phyloP scores from a whole-genome alignment of 2,329 filamentous ascomycete genomes.

The Aspergillus eucalypticola region DNA sequence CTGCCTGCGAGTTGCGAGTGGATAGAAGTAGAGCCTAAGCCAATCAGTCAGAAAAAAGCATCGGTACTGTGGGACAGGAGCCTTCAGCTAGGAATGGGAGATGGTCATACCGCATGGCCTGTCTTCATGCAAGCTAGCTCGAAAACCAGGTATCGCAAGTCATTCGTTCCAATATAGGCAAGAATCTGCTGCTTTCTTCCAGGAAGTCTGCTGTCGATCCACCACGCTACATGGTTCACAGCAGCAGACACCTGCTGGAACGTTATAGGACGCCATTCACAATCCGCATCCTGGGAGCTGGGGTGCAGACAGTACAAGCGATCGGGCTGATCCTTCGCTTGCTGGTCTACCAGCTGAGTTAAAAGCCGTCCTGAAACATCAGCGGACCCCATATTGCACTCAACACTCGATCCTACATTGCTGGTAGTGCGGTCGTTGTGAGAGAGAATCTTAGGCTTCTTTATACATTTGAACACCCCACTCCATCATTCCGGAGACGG shows the following conservation, averaged over 20 bases:
- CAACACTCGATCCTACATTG: too few species aligned
- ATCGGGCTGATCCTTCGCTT: neutral
- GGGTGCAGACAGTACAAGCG: slow-evolving; percentile 1
- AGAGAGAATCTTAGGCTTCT: too few species aligned
- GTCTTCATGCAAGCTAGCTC: slow-evolving; percentile 28
- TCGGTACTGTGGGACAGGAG: neutral
- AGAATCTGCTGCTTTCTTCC: slow-evolving; percentile 5
- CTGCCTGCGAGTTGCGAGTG: slow-evolving; percentile 4
- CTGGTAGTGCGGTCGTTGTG: too few species aligned
- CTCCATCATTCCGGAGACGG: too few species aligned
- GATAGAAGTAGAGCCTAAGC: slow-evolving; percentile 1
- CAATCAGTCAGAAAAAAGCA: neutral
- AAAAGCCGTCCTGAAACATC: neutral
- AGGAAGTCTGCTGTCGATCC: neutral
- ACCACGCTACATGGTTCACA: slow-evolving; percentile 7
- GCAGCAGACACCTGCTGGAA: neutral
- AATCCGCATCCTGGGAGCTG: neutral
- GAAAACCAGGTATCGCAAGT: slow-evolving; percentile 27
- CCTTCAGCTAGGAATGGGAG: neutral
- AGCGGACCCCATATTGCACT: neutral
- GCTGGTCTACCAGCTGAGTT: neutral
- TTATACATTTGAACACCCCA: too few species aligned
- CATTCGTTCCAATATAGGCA: slow-evolving; percentile 28
- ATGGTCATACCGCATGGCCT: slow-evolving; percentile 16
- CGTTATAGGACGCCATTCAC: neutral